Evolutionary conservation across 2,329 filamentous ascomycete species (phyloP).

Genomic region (Pseudopithomyces maydicus): DNA sequence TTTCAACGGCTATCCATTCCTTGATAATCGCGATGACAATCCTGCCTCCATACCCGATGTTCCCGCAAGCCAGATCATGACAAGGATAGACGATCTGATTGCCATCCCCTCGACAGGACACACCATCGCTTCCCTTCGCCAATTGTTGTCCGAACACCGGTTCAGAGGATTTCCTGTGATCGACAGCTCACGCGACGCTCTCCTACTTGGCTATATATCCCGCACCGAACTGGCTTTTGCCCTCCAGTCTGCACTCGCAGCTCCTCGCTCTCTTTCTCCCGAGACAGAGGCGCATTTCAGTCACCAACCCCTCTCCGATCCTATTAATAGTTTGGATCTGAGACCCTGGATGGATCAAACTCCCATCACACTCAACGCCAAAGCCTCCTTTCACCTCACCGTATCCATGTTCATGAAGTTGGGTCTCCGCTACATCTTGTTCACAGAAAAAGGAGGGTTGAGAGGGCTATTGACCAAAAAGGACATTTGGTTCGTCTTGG

Average conservation of each 20-base stretch:
- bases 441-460: slow-evolving; percentile 79
- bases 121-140: slow-evolving; percentile 76
- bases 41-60: slow-evolving; percentile 74
- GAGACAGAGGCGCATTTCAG: slow-evolving; percentile 84
- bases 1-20: slow-evolving; percentile 91
- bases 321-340: slow-evolving; percentile 78
- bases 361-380: slow-evolving; percentile 83
- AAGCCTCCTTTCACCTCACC: slow-evolving; percentile 79
- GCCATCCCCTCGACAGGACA: slow-evolving; percentile 87
- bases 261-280: slow-evolving; percentile 63
- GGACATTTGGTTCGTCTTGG: slow-evolving; percentile 92
- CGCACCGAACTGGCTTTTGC: slow-evolving; percentile 87
- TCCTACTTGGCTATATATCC: slow-evolving; percentile 91
- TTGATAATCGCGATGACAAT: slow-evolving; percentile 83
- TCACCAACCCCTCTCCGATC: slow-evolving; percentile 77
- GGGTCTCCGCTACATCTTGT: slow-evolving; percentile 86
- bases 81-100: slow-evolving; percentile 84
- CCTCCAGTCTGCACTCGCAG: slow-evolving; percentile 65
- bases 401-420: slow-evolving; percentile 94
- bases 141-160: slow-evolving; percentile 72
- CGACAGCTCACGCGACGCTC: slow-evolving; percentile 73
- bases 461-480: slow-evolving; percentile 94
- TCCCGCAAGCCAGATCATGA: slow-evolving; percentile 88
- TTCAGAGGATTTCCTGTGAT: slow-evolving; percentile 94
- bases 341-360: slow-evolving; percentile 99